These are phyloP conservation scores for Hymenochaete sp. DNA, from an alignment of 1,284 basidiomycete genomes.

Conservation along the genomic window DNA sequence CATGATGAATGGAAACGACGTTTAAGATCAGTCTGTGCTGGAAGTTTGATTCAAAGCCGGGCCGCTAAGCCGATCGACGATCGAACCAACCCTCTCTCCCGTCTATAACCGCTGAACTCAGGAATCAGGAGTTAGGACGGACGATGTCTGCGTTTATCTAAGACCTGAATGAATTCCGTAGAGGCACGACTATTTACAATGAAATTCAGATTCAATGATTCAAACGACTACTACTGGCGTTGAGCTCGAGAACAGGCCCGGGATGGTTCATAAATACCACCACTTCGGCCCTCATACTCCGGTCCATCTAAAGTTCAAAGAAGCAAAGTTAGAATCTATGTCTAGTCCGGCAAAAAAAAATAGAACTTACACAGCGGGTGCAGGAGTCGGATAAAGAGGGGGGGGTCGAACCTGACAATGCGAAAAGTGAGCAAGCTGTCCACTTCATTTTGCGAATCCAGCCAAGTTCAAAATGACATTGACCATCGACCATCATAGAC, in stretches of 20 bases:
- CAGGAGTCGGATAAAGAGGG: conserved; percentile 20
- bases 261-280: not conserved
- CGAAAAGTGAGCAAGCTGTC: not conserved
- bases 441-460: not conserved
- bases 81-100: no score
- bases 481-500: conserved; percentile 26
- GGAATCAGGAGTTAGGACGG: no score
- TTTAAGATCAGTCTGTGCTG: not conserved
- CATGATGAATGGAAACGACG: not conserved
- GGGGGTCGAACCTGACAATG: not conserved
- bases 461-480: not conserved
- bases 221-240: no score
- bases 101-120: no score
- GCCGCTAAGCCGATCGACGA: no score
- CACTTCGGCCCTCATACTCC: not conserved
- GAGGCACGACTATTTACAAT: no score
- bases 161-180: no score
- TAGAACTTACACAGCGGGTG: conserved; percentile 19
- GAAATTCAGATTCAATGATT: no score
- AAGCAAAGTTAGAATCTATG: not conserved
- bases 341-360: not conserved
- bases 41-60: not conserved
- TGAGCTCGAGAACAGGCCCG: no score
- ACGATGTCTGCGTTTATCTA: no score
- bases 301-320: conserved; percentile 4